Evolutionary conservation across 768 basidiomycete genomes (phyloP), one percentile per base, ranked within the genome.

Genomic region (Pleurotus cornucopiae): DNA sequence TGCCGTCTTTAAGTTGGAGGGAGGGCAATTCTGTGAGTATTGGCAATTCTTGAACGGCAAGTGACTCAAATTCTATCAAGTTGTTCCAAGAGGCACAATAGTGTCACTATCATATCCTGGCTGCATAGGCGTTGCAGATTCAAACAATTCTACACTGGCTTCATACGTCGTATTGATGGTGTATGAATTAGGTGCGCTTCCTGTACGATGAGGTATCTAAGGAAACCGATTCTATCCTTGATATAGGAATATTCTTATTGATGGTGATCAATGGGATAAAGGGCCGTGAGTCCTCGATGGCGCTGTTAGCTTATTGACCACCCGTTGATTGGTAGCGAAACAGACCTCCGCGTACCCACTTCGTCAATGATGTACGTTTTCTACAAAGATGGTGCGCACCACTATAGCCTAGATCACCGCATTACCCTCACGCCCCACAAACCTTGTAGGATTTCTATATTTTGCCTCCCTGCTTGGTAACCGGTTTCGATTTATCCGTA

Each of bases 1-100:
- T 3, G 51, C 39, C 4, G 38, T 53, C 13, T 41, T 53, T 39
- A 41, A 25, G 25, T 12, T 53, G 37, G 34, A 53, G 38, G 21
- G 51, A 11, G 51, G 51, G 7, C 16, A 53, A 53, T 53, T 53
- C 41, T 53, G 51, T 53, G 39, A 25, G 51, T 53, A 9, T 14
- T 21, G 12, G 1, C 16, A 6, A 20, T 34, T 34, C 30, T 34
- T 11, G 30, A 11, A 34, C 11, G 30, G 11, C 18, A 48, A n/a
- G 2, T 25, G 2, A 9, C 9, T 48, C 20, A 20, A 51, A 16
- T 0, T 38, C 11, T n/a, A n/a, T 51, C 13, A 14, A 51, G 49
- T 51, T 16, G 18, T 53, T 20, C 51, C 39, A 11, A 53, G 25
- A 20, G 39, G 41, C 14, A 39, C 39, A 11, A n/a, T 53, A 14